phyloP scores from a whole-genome alignment of 306 rosid genomes.

The Rosa multiflora region DNA sequence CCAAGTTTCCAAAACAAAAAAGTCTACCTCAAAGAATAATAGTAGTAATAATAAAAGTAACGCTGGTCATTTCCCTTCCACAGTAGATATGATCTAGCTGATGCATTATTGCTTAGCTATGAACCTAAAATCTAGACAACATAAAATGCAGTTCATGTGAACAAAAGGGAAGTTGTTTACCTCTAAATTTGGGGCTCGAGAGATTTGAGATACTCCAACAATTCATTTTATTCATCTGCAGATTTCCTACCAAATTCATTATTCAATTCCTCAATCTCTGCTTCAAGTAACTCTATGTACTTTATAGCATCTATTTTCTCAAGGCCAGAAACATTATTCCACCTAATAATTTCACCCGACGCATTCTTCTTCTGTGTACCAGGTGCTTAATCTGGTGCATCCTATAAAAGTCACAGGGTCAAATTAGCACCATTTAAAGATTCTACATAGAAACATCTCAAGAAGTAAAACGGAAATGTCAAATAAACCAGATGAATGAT shows the following conservation, averaged over 20 bases:
- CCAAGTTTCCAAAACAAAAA: neutral
- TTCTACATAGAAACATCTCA: neutral
- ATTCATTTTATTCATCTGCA: slow-evolving; percentile 69
- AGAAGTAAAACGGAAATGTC: neutral
- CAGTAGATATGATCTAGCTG: neutral
- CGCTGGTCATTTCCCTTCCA: neutral
- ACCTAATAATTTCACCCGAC: slow-evolving; percentile 90
- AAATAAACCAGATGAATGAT: neutral
- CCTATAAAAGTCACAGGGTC: slow-evolving; percentile 51
- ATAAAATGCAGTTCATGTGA: neutral
- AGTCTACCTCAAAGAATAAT: neutral
- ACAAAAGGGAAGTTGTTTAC: slow-evolving; percentile 36
- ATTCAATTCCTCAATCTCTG: slow-evolving; percentile 90
- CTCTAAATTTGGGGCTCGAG: slow-evolving; percentile 96
- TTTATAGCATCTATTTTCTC: slow-evolving; percentile 89
- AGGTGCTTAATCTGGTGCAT: slow-evolving; percentile 77
- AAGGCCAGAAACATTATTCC: slow-evolving; percentile 85
- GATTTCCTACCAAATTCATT: slow-evolving; percentile 84
- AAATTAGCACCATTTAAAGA: slow-evolving; percentile 25
- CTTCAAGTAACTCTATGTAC: slow-evolving; percentile 93
- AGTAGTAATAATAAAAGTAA: neutral
- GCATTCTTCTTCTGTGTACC: slow-evolving; percentile 96
- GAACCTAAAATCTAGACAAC: neutral
- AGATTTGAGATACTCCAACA: slow-evolving; percentile 88
- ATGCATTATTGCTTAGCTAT: neutral